These are phyloP conservation scores for Tetracentron sinense DNA, from an alignment of 164 flowering plant species.

Conservation along the genomic window DNA sequence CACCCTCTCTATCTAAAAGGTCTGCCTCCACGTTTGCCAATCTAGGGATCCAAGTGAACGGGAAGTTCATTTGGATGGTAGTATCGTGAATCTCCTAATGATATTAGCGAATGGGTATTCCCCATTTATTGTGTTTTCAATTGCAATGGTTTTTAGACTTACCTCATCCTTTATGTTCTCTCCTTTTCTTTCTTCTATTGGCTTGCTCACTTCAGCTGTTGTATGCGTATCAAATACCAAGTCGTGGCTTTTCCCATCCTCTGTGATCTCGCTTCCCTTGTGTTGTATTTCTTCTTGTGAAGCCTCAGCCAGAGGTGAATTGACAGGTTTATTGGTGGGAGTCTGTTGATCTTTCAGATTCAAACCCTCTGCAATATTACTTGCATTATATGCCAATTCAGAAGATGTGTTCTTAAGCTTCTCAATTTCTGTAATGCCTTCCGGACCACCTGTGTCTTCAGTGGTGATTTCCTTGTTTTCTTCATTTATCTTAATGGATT, in stretches of 20 bases:
- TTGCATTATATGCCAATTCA: not conserved
- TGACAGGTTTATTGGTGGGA: not conserved
- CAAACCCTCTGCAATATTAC: conserved; percentile 5
- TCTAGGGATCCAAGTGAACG: too few relatives aligned
- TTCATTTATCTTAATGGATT: conserved; percentile 9
- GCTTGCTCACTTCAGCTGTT: conserved; percentile 11
- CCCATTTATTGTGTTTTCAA: not conserved
- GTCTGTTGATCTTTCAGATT: conserved; percentile 9
- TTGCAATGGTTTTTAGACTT: conserved; percentile 6
- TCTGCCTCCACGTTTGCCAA: too few relatives aligned
- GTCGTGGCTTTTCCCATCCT: conserved; percentile 11
- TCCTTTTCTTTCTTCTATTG: conserved; percentile 10
- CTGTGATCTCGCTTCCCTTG: conserved; percentile 7
- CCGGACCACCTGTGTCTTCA: conserved; percentile 9
- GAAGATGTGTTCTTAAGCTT: conserved; percentile 10
- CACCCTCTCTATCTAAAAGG: too few relatives aligned
- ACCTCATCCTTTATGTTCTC: conserved; percentile 16
- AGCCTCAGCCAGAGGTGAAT: conserved; percentile 7
- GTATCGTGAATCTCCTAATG: too few relatives aligned
- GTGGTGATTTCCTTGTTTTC: conserved; percentile 5
- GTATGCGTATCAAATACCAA: conserved; percentile 5
- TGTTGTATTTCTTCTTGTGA: conserved; percentile 12
- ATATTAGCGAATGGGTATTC: too few relatives aligned
- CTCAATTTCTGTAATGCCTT: conserved; percentile 16
- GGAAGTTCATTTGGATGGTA: too few relatives aligned